Evolutionary conservation across 2,329 filamentous ascomycete genomes (phyloP), one percentile per base, ranked within the genome.

Genomic region (Arachnomyces sp.): DNA sequence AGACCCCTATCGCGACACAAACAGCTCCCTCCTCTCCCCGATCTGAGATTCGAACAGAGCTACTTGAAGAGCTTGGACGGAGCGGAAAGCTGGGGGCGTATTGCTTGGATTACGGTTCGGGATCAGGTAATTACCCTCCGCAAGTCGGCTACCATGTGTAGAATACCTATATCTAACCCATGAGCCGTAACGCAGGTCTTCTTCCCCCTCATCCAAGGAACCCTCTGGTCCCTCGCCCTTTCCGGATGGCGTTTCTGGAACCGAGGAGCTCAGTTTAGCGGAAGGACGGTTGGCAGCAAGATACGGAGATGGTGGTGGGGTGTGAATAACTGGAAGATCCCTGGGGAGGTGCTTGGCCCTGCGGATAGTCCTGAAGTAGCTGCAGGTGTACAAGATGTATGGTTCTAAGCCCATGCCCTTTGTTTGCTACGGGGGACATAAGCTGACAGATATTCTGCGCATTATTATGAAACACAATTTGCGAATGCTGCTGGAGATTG

Each of bases 1-100:
- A 58, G 55, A 25, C 59, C 62, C 2, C 42, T 58, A 3, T 50
- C 58, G 9, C 60, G 65, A 12, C 59, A 61, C 11, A 54, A 60
- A 25, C 59, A 57, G n/a, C 75, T 95, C 56, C 88, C 89, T 34
- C 78, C 78, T 3, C 60, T 83, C 34, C 79, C 79, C 3, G 92
- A 98, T 66, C 70, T 98, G 50, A 79, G 92, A 32, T 96, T 96
- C 66, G 92, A 98, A 68, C 92, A 98, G 74, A 95, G 89, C 72
- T 98, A 98, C 63, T 75, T 98, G 40, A 82, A 84, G 53, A 94
- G 88, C 66, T 84, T 98, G 52, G 77, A 82, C 49, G 73, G 78
- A 41, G 87, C 88, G 28, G 77, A 92, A 49, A 80, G 78, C 16
- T 89, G 81, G 79, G 81, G 83, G 68, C 78, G 79, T 59, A 77